Percentiles rank a stretch among this genome's conserved stretches.
phyloP scores from a whole-genome alignment of 1,284 basidiomycete genomes.

The Marasmius tenuissimus region DNA sequence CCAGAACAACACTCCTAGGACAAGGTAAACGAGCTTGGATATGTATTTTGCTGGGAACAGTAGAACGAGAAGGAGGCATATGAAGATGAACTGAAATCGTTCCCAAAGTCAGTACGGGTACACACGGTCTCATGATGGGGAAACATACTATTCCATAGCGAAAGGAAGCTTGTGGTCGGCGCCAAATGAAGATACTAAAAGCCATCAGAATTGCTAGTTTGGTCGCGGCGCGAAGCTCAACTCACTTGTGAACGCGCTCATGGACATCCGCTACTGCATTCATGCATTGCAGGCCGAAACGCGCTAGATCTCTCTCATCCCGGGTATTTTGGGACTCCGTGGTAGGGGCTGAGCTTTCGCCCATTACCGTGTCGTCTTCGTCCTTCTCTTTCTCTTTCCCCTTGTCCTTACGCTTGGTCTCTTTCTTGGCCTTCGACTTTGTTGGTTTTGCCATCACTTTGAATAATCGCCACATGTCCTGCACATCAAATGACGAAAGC shows the following conservation, averaged over 20 bases:
- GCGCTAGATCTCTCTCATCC: conserved; percentile 45
- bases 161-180: conserved; percentile 47
- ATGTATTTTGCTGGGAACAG: conserved; percentile 51
- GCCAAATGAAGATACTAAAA: conserved; percentile 63
- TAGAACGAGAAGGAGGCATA: conserved; percentile 39
- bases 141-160: conserved; percentile 46
- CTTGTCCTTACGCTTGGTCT: conserved; percentile 15
- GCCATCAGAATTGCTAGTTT: conserved; percentile 2
- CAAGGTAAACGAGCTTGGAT: conserved; percentile 45
- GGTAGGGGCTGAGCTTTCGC: conserved; percentile 20
- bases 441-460: conserved; percentile 34
- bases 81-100: conserved; percentile 29
- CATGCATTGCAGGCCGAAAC: conserved; percentile 38
- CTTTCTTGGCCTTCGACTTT: conserved; percentile 23
- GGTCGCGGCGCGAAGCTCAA: conserved; percentile 8
- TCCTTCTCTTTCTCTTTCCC: conserved; percentile 10
- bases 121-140: background rate
- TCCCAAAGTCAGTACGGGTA: conserved; percentile 8
- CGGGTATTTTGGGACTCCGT: conserved; percentile 14
- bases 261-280: conserved; percentile 58
- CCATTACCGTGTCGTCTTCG: conserved; percentile 24
- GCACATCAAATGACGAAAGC: conserved; percentile 43
- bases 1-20: conserved; percentile 59
- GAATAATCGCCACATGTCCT: conserved; percentile 55
- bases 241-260: conserved; percentile 69